Evolutionary conservation across 169 alveolate genomes (phyloP), one percentile per base, ranked within the genome.

Genomic region (Miamiensis avidus): DNA sequence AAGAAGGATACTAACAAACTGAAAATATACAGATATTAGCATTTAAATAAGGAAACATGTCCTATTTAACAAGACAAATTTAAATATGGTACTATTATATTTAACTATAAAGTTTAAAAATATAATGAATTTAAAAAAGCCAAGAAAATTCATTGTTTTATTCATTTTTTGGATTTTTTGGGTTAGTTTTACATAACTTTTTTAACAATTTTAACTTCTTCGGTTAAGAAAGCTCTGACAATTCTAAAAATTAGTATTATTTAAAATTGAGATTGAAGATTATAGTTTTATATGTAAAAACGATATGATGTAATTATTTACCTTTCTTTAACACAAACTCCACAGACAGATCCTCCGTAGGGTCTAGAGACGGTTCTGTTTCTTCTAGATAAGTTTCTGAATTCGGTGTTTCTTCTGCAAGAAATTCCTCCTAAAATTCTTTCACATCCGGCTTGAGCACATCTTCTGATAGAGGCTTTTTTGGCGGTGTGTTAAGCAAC

Each of bases 191-290:
- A 49, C 20, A 11, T 49, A 49, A 49, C 69, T 49, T 49, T 93
- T 89, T 96, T 97, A 84, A 96, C 97, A 65, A 93, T 94, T 90
- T 95, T 96, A 81, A 96, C 98, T 85, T 97, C 99, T 82, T 97
- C 99, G 65, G 95, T 94, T 33, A 97, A 92, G 95, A 97, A 97
- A 33, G 99, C 98, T 82, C 99, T 95, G 34, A 96, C 89, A 30
- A 97, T 96, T 86, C 99, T 94, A 88, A 89, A 96, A 25, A 29
- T 49, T n/a, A 64, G 65, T 32, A 84, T 27, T 15, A 84, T 30
- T 29, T 74, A 30, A n/a, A 33, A 49, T 49, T 49, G 20, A 49
- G 69, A 11, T 11, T 49, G 69, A 49, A 49, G 20, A 4, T 4
- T 11, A 49, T 11, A 49, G 20, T 11, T 49, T 49, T 11, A 49